Base-by-base conservation (phyloP, 192 early-diverging fungal species). In the Kappamyces sp. region DNA sequence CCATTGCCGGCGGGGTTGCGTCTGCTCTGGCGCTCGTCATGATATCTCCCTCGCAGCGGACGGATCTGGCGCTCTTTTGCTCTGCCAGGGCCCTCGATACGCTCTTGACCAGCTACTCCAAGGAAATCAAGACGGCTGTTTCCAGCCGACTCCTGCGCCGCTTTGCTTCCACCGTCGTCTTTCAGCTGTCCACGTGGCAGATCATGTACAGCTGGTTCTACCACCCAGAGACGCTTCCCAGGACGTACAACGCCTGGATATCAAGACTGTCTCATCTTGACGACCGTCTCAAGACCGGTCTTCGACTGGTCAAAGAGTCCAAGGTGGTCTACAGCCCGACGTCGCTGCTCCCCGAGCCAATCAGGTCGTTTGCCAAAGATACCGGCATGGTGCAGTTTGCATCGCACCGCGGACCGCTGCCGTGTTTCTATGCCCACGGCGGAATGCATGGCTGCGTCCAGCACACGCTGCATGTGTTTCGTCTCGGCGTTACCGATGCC, bases 201-300 rank as follows among this genome's bases (percentile, higher is more conserved):
- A 55, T 55, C 32, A 55, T 55, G 53, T 40, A 55, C 36, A 37
- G 31, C 4, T 55, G 53, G 53, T 55, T 55, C 39, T 55, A 55
- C 32, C 12, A 55, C 12, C 53, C 53, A 8, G 13, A 9, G 13
- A 44, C 43, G 13, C 43, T 44, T 44, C 43, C 43, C 8, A 44
- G 13, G 9, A 9, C 8, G 13, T 44, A 44, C 43, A 44, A 44
- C 43, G 13, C 8, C 9, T 44, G 43, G 43, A 44, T 44, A 44
- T 44, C 43, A 44, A 44, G 13, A 13, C 8, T 44, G 43, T 9
- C 43, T 44, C 9, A 44, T 13, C 8, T 44, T 9, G 43, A 44
- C 43, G 13, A 13, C 43, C 8, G 43, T 44, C 43, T 44, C 43
- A 44, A 10, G 8, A 9, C 9, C 8, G 8, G 13, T 13, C 13